Evolutionary conservation across 75 land plant species (phyloP).

Genomic region (Sequoiadendron giganteum): DNA sequence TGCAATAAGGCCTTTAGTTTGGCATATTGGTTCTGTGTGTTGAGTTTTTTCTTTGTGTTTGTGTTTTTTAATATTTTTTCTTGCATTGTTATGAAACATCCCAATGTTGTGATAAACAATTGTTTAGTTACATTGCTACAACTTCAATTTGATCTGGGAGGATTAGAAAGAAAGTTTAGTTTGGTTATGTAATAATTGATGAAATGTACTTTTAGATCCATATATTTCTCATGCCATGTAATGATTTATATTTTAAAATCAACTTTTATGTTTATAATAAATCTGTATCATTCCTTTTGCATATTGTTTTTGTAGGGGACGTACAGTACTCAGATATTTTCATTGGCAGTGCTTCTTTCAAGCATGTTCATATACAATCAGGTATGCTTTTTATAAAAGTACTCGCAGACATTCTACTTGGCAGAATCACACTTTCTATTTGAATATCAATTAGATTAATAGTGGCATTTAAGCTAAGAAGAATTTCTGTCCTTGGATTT

Average conservation of each 20-base stretch:
- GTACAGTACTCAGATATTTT: conserved; percentile 96
- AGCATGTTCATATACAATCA: conserved; percentile 99
- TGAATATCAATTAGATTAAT: background rate
- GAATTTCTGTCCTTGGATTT: background rate
- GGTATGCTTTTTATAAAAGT: conserved; percentile 33
- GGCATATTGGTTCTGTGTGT: background rate
- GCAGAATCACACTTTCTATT: background rate
- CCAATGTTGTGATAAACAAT: background rate
- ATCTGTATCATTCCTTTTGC: background rate
- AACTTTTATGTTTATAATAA: background rate
- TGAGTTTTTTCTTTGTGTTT: too few species aligned
- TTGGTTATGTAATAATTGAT: background rate
- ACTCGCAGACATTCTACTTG: background rate
- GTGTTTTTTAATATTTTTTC: background rate
- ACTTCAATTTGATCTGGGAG: background rate
- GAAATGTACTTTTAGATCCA: background rate
- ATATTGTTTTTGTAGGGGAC: conserved; percentile 69
- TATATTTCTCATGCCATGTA: background rate
- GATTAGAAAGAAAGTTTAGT: background rate
- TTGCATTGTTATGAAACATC: background rate
- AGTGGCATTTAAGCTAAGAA: background rate
- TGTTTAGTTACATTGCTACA: background rate
- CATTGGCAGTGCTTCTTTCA: conserved; percentile 92
- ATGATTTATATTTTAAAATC: background rate
- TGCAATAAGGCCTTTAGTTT: background rate